These are phyloP conservation scores for Thielaviopsis punctulata DNA, from an alignment of 2,329 filamentous ascomycete species.

Conservation along the genomic window DNA sequence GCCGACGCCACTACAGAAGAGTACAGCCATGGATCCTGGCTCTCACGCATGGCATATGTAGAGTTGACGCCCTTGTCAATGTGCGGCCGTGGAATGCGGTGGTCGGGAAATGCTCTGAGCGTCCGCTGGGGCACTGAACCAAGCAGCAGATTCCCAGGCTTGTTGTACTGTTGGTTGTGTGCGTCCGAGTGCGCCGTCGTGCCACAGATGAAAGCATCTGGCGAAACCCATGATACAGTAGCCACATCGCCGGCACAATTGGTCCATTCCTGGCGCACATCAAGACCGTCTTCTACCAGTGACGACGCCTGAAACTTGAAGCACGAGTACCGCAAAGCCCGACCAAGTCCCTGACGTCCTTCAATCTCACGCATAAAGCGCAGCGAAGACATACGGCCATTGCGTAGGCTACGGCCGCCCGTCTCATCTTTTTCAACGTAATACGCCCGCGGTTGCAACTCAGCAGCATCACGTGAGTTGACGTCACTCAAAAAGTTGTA, in stretches of 20 bases:
- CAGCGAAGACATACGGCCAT: slow-evolving; percentile 22
- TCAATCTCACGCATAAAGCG: slow-evolving; percentile 32
- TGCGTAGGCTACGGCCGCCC: slow-evolving; percentile 13
- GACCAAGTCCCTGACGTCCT: slow-evolving; percentile 27
- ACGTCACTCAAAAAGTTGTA: slow-evolving; percentile 23
- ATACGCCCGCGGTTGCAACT: not conserved
- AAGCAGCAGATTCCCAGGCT: slow-evolving; percentile 41
- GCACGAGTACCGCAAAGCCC: slow-evolving; percentile 25
- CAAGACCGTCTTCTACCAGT: slow-evolving; percentile 33
- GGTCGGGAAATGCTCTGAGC: slow-evolving; percentile 35
- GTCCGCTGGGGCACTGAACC: slow-evolving; percentile 29
- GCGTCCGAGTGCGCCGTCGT: slow-evolving; percentile 44
- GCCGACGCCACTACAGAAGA: slow-evolving; percentile 46
- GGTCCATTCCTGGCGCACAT: slow-evolving; percentile 36
- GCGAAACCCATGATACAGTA: slow-evolving; percentile 38
- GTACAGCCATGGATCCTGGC: slow-evolving; percentile 46
- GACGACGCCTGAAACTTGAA: slow-evolving; percentile 28
- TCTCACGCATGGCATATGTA: slow-evolving; percentile 36
- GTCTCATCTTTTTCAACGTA: slow-evolving; percentile 16
- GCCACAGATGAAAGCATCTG: slow-evolving; percentile 40
- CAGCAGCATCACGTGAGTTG: slow-evolving; percentile 16
- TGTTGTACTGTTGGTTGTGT: slow-evolving; percentile 50
- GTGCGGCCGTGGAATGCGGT: slow-evolving; percentile 37
- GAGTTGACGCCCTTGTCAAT: slow-evolving; percentile 38
- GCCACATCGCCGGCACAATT: slow-evolving; percentile 45